Evolutionary conservation across 129 eudicot genomes (phyloP).

Genomic region (Helichrysum umbraculigerum): DNA sequence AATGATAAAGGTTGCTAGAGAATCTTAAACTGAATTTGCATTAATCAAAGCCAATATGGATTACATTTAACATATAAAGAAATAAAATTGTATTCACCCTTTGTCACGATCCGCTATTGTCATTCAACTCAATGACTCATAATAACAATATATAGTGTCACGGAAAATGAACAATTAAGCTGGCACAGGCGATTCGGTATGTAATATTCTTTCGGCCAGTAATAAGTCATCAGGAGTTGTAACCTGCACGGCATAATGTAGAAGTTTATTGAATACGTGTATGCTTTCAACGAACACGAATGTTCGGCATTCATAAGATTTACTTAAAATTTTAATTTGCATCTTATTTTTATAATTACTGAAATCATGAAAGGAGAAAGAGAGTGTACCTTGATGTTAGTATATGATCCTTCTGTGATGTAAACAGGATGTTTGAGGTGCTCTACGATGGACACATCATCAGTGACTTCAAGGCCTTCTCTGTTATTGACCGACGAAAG

Average conservation of each 20-base stretch:
- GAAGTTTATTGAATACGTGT: neutral
- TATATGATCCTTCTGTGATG: conserved; percentile 95
- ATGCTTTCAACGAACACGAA: neutral
- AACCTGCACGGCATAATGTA: conserved; percentile 54
- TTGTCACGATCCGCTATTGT: conserved; percentile 1
- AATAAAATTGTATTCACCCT: neutral
- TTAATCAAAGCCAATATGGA: neutral
- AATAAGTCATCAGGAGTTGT: conserved; percentile 96
- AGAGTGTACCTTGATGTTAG: conserved; percentile 83
- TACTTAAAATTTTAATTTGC: neutral
- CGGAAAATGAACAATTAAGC: conserved; percentile 30
- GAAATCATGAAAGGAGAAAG: conserved; percentile 2
- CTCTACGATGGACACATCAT: conserved; percentile 98
- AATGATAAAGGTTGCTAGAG: neutral
- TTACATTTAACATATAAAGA: neutral
- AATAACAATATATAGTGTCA: conserved; percentile 11
- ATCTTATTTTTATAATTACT: neutral
- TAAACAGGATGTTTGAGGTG: conserved; percentile 95
- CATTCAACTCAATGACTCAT: neutral
- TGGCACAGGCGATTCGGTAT: conserved; percentile 39
- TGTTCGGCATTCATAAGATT: no score
- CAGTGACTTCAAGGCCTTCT: conserved; percentile 94
- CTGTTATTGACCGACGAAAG: conserved; percentile 40
- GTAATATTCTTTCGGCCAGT: conserved; percentile 91
- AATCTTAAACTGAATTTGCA: neutral